A percentile compares a stretch with the other conserved stretches of the same genome.
Evolutionary conservation across 306 rosid genomes (phyloP).

Genomic region (Senna siamea): DNA sequence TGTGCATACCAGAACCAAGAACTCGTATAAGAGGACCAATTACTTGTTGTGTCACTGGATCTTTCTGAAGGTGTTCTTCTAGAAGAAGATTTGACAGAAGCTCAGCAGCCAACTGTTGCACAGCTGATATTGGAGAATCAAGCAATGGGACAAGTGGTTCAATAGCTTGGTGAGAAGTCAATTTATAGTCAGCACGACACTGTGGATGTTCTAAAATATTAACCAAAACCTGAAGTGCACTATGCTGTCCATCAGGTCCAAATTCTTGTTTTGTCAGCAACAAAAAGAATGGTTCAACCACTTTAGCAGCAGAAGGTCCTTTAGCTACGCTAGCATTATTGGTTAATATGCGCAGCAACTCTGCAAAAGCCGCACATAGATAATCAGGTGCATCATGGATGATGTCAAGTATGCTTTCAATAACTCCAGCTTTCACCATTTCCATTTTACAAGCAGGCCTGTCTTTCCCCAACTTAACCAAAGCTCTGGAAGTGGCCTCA

Average conservation of each 20-base stretch:
- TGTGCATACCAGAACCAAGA: slow-evolving; percentile 88
- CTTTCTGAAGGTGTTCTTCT: slow-evolving; percentile 91
- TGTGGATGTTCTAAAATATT: slow-evolving; percentile 94
- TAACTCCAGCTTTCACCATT: slow-evolving; percentile 97
- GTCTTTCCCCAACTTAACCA: slow-evolving; percentile 95
- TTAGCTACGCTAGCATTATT: slow-evolving; percentile 96
- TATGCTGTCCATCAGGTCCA: slow-evolving; percentile 96
- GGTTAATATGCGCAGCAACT: slow-evolving; percentile 92
- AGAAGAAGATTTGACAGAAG: slow-evolving; percentile 89
- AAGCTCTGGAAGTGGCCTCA: slow-evolving; percentile 91
- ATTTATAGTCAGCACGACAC: slow-evolving; percentile 84
- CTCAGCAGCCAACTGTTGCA: slow-evolving; percentile 97
- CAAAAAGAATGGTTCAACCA: slow-evolving; percentile 87
- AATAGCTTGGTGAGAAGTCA: slow-evolving; percentile 84
- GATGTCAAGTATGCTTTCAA: slow-evolving; percentile 83
- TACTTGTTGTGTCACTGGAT: slow-evolving; percentile 85
- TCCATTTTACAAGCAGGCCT: slow-evolving; percentile 97
- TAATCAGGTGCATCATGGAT: slow-evolving; percentile 92
- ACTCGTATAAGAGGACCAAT: slow-evolving; percentile 88
- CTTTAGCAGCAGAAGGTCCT: slow-evolving; percentile 90
- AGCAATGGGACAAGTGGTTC: slow-evolving; percentile 94
- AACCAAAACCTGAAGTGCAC: slow-evolving; percentile 93
- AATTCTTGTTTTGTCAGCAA: slow-evolving; percentile 82
- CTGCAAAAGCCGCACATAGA: slow-evolving; percentile 86
- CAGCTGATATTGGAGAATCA: slow-evolving; percentile 88